Evolutionary conservation across 148 eudicot species (phyloP).

Genomic region (Fagopyrum tataricum): DNA sequence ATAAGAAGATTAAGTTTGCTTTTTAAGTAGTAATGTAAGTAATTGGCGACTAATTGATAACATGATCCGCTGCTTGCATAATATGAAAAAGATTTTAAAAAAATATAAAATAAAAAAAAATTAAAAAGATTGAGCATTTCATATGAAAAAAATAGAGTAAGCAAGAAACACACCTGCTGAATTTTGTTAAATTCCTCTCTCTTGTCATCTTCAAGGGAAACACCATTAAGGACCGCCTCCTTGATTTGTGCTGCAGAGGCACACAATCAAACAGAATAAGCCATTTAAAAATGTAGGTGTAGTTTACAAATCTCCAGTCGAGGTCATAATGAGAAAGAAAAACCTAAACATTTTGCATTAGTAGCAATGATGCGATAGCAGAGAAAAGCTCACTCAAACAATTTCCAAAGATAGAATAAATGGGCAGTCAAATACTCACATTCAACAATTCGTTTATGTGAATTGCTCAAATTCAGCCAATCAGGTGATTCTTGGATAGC

Average conservation of each 20-base stretch:
- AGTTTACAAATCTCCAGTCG: neutral
- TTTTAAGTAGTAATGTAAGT: neutral
- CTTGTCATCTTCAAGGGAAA: conserved; percentile 86
- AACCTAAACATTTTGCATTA: neutral
- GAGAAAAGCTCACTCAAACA: neutral
- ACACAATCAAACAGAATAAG: neutral
- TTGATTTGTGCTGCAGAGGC: conserved; percentile 60
- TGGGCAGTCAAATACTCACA: conserved; percentile 32
- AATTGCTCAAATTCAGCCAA: conserved; percentile 62
- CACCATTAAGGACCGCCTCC: conserved; percentile 87
- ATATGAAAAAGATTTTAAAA: neutral
- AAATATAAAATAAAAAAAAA: conserved; percentile 6
- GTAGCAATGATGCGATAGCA: neutral
- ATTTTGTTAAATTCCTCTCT: conserved; percentile 79
- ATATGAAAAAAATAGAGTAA: neutral
- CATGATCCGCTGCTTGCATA: neutral
- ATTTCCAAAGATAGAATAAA: neutral
- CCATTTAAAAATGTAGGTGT: neutral
- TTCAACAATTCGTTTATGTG: conserved; percentile 90
- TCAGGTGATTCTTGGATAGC: conserved; percentile 74
- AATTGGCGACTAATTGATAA: neutral
- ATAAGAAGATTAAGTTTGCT: neutral
- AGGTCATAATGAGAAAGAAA: neutral
- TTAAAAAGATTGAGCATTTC: no score
- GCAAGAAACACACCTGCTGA: conserved; percentile 59